Percentiles rank a stretch among this genome's conserved stretches.
Evolutionary conservation across 202 grass and related monocot genomes (phyloP).

Genomic region (Setaria viridis): DNA sequence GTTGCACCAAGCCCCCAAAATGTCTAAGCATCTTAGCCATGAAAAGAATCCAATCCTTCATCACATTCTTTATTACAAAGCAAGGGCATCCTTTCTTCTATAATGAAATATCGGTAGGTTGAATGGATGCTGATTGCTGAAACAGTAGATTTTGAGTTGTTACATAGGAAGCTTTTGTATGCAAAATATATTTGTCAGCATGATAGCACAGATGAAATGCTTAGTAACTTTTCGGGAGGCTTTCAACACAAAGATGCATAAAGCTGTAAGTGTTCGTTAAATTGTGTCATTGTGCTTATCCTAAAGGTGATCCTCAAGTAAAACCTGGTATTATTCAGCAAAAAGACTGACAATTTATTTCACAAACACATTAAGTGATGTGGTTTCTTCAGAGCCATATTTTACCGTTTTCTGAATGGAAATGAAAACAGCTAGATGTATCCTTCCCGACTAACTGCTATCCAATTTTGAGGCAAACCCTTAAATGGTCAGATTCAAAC

Average conservation of each 20-base stretch:
- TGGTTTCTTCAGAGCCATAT: slow-evolving; percentile 3
- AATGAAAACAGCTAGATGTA: neutral
- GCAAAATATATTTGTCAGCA: neutral
- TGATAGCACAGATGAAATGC: neutral
- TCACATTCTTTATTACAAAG: slow-evolving; percentile 18
- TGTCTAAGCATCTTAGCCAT: slow-evolving; percentile 29
- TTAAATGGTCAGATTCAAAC: slow-evolving; percentile 10
- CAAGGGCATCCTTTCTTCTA: neutral
- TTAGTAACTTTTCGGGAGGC: slow-evolving; percentile 10
- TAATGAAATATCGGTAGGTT: slow-evolving; percentile 2
- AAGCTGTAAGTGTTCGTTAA: neutral
- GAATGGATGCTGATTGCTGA: neutral
- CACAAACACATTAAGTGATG: neutral
- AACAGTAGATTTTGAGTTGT: neutral
- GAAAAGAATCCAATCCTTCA: slow-evolving; percentile 28
- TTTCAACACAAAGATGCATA: slow-evolving; percentile 6
- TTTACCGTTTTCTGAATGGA: slow-evolving; percentile 7
- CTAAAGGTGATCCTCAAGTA: neutral
- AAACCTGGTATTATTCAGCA: neutral
- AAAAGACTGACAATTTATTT: neutral
- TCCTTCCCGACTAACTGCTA: neutral
- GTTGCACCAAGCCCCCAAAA: neutral
- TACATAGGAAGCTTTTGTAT: slow-evolving; percentile 20
- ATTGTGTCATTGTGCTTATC: neutral
- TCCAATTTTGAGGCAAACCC: neutral